A percentile compares a stretch with the other conserved stretches of the same genome.
phyloP scores from a whole-genome alignment of 768 basidiomycete species.

The Nevesoporus exiguus region DNA sequence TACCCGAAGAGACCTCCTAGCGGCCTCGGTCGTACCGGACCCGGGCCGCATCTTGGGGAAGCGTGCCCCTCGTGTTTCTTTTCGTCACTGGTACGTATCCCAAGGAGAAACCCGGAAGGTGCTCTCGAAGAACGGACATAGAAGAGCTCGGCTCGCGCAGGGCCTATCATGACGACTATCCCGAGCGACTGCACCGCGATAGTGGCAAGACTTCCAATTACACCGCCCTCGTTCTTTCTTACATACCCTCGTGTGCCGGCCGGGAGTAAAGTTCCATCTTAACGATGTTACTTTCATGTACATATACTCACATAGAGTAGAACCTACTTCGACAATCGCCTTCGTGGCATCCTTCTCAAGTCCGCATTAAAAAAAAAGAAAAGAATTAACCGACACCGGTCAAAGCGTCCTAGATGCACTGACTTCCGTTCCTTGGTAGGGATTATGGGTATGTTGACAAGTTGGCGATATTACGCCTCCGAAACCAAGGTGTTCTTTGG shows the following conservation, averaged over 20 bases:
- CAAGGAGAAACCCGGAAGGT: not conserved
- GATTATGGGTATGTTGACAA: too few relatives aligned
- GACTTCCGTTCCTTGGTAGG: not conserved
- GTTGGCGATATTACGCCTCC: not conserved
- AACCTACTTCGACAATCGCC: not conserved
- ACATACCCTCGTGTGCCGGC: not conserved
- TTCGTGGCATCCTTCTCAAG: not conserved
- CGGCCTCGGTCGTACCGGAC: too few relatives aligned
- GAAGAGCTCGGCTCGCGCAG: not conserved
- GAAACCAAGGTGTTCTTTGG: slow-evolving; percentile 9
- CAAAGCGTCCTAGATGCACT: not conserved
- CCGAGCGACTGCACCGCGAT: not conserved
- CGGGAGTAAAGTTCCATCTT: not conserved
- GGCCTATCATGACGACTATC: not conserved
- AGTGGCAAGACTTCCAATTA: not conserved
- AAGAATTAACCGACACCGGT: not conserved
- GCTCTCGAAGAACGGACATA: not conserved
- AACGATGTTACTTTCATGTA: not conserved
- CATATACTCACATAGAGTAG: not conserved
- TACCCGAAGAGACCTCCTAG: too few relatives aligned
- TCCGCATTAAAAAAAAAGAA: not conserved
- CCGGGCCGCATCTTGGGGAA: too few relatives aligned
- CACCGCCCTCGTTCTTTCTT: too few relatives aligned
- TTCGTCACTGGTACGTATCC: not conserved
- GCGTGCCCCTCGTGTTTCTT: too few relatives aligned